Evolutionary conservation across 257 asterid species (phyloP).

Genomic region (Solanum gandarillasii): DNA sequence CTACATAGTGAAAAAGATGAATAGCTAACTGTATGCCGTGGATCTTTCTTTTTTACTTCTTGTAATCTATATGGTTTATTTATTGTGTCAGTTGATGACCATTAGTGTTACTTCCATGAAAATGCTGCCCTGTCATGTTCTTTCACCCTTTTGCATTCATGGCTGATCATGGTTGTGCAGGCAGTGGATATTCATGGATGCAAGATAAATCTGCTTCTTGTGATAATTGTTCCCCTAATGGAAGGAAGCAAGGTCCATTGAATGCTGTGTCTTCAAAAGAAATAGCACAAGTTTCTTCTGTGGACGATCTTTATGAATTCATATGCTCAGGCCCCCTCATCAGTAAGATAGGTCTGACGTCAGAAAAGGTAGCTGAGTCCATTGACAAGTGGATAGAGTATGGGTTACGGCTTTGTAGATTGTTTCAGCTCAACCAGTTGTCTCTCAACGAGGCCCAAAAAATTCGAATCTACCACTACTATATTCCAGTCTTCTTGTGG

Average conservation of each 20-base stretch:
- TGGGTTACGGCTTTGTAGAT: constrained; percentile 74
- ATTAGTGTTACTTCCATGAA: not conserved
- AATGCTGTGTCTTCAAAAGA: constrained; percentile 27
- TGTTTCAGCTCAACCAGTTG: constrained; percentile 70
- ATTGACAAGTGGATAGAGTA: constrained; percentile 77
- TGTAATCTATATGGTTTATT: not conserved
- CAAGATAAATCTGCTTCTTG: constrained; percentile 21
- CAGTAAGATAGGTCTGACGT: constrained; percentile 44
- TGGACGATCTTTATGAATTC: constrained; percentile 64
- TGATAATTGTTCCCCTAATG: constrained; percentile 13
- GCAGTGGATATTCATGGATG: constrained; percentile 50
- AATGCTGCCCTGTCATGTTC: not conserved
- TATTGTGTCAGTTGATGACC: not conserved
- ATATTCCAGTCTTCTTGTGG: constrained; percentile 93
- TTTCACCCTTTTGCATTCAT: not conserved
- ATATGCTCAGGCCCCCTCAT: constrained; percentile 76
- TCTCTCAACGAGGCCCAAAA: constrained; percentile 67
- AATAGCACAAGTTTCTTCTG: constrained; percentile 51
- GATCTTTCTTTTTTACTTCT: not conserved
- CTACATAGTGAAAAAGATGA: not conserved
- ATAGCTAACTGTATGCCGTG: not conserved
- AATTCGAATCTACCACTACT: constrained; percentile 78
- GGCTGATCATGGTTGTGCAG: constrained; percentile 24
- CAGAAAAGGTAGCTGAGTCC: constrained; percentile 73
- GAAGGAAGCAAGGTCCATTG: constrained; percentile 29